Conservation (phyloP, 768 basidiomycete genomes). For the Amanita jacksonii region DNA sequence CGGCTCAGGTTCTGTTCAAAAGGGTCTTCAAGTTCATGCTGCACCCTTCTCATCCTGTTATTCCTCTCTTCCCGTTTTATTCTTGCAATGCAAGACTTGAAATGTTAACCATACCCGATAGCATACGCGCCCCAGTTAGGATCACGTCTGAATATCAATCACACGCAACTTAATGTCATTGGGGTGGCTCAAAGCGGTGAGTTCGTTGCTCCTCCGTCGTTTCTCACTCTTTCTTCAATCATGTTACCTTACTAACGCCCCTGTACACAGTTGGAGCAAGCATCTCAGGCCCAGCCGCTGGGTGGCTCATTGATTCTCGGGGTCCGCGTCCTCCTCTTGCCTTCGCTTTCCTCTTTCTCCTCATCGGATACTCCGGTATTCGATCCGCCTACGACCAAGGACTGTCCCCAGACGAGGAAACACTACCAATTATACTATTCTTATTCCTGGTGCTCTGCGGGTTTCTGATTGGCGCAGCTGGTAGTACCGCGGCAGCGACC, state of each 20-base stretch:
- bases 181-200: conserved; percentile 72
- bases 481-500: conserved; percentile 60
- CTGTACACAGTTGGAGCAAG: conserved; percentile 59
- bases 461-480: conserved; percentile 70
- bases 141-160: conserved; percentile 59
- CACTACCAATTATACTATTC: conserved; percentile 35
- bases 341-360: conserved; percentile 46
- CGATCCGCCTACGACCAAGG: conserved; percentile 44
- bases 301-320: conserved; percentile 61
- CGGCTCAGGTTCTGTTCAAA: no score
- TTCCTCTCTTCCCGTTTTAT: background rate
- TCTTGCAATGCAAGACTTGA: background rate
- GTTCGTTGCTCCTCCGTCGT: conserved; percentile 13
- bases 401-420: conserved; percentile 22
- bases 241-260: background rate
- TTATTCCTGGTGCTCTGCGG: conserved; percentile 48
- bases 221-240: background rate
- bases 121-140: conserved; percentile 88
- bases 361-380: conserved; percentile 71
- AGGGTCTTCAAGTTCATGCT: background rate
- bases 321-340: conserved; percentile 65
- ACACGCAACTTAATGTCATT: conserved; percentile 77
- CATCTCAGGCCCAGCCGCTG: conserved; percentile 67
- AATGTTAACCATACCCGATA: conserved; percentile 14
- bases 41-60: background rate